Evolutionary conservation across 1,284 basidiomycete genomes (phyloP), one percentile per base, ranked within the genome.

Genomic region (Cryptococcus sp.): DNA sequence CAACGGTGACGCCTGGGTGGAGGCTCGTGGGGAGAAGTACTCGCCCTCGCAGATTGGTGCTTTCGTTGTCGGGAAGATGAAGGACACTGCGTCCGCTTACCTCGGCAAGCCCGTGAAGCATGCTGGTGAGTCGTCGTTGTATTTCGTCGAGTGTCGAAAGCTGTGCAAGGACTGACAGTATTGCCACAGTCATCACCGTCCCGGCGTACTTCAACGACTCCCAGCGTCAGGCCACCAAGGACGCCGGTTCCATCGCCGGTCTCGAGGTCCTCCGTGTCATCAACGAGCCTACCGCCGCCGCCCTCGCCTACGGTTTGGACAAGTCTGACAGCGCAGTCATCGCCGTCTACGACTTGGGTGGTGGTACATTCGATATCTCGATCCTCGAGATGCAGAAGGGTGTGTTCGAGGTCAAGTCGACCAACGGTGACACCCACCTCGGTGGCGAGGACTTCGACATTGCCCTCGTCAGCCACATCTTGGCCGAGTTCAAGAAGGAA

Each of bases 161-260:
- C 58, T 23, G 37, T 42, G 55, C 13, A 50, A 33, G 21, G 16
- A 39, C 57, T 88, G 85, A 68, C 85, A n/a, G n/a, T n/a, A 87
- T 54, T 84, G 15, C 45, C 85, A 33, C 54, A 75, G 94, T 98
- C 68, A 82, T 97, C 71, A 98, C 94, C 36, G 95, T 98, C 40
- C 94, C 94, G 4, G 94, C 94, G 0, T 98, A 98, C 81, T 98
- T 98, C 84, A 98, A 98, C 77, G 95, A 98, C 75, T 91, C 94
- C 39, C 95, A 98, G 78, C 87, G 94, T 62, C 94, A 97, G 81
- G 93, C 95, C 7, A 98, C 94, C 59, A 97, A 97, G 81, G 88
- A 97, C 65, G 92, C 95, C 49, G 94, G 94, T 76, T 87, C 91
- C 71, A 97, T 98, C 69, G 93, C 95, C 45, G 94, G 95, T 71